These are phyloP conservation scores for Penicillium frequentans DNA, from an alignment of 2,329 filamentous ascomycete genomes.

Conservation along the genomic window DNA sequence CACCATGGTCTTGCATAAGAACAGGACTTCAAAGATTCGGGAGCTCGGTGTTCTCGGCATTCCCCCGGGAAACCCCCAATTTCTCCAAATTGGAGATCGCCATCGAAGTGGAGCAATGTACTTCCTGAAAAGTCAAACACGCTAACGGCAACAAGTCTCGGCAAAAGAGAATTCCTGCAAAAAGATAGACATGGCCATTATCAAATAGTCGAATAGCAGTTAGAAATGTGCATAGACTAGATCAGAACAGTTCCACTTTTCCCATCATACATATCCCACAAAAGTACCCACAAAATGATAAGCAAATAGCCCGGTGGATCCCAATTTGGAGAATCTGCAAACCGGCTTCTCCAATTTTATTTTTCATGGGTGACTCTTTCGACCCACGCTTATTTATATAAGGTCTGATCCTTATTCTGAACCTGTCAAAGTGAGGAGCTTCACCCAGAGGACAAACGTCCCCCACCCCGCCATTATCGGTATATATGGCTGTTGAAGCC, in stretches of 20 bases:
- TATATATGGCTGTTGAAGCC: neutral
- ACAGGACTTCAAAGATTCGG: too few relatives aligned
- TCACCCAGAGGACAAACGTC: neutral
- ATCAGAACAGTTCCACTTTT: too few relatives aligned
- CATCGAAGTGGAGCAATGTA: neutral
- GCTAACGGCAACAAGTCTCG: neutral
- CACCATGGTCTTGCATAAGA: too few relatives aligned
- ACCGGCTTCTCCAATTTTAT: constrained; percentile 16
- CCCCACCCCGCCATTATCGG: neutral
- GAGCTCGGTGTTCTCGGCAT: neutral
- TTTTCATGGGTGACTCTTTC: constrained; percentile 2
- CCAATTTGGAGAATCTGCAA: constrained; percentile 3
- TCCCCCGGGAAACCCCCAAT: neutral
- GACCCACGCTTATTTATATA: constrained; percentile 1
- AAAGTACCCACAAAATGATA: too few relatives aligned
- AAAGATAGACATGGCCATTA: neutral
- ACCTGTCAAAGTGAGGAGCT: neutral
- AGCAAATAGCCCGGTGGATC: neutral
- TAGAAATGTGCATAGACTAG: too few relatives aligned
- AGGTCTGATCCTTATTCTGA: neutral
- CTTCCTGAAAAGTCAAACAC: neutral
- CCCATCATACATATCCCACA: too few relatives aligned
- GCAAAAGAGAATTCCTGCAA: neutral
- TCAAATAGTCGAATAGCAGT: too few relatives aligned
- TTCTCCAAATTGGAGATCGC: constrained; percentile 17